Base-by-base conservation (phyloP, 2,329 filamentous ascomycete species). In the Aspergillus vadensis region DNA sequence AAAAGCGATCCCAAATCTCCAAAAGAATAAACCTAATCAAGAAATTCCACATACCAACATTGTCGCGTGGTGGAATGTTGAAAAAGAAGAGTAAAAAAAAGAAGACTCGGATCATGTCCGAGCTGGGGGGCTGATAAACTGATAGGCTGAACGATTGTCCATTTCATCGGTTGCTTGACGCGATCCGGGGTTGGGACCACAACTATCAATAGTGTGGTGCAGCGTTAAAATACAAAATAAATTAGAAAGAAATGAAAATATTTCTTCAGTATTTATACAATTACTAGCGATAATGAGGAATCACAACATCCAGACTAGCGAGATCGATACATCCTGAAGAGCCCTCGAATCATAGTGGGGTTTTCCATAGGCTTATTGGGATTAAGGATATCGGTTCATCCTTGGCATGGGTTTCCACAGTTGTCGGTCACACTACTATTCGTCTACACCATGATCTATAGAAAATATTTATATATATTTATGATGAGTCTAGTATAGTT, bases 81-180 rank as follows among this genome's bases (percentile, higher is more conserved):
- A 25, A 17, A 30, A 17, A 50, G 30, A 30, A 27, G 27, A 23
- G 19, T n/a, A 17, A 50, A 50, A 39, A 50, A 39, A 27, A 27
- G 25, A 15, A 19, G 23, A 14, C 32, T 62, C 53, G 59, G 59
- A 55, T 52, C 30, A 59, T 54, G 58, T 58, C 60, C 53, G 56
- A 63, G 48, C 38, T 55, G n/a, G 23, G 25, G 30, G 23, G n/a
- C 39, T 41, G 51, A 55, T 61, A 55, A 48, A 59, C 51, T 47
- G 39, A 47, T 55, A 55, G 53, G 53, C 53, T 47, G 25, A 55
- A 55, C 17, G 25, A 55, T 55, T 19, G 17, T 23, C 38, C 52
- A 43, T 27, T 36, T 32, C 7, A 23, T 17, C 36, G 7, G n/a
- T 48, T 21, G 14, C 9, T 48, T 49, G 44, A 49, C n/a, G 44